Evolutionary conservation across 371 early-diverging fungal genomes (phyloP).

Genomic region (Rhizopus arrhizus): DNA sequence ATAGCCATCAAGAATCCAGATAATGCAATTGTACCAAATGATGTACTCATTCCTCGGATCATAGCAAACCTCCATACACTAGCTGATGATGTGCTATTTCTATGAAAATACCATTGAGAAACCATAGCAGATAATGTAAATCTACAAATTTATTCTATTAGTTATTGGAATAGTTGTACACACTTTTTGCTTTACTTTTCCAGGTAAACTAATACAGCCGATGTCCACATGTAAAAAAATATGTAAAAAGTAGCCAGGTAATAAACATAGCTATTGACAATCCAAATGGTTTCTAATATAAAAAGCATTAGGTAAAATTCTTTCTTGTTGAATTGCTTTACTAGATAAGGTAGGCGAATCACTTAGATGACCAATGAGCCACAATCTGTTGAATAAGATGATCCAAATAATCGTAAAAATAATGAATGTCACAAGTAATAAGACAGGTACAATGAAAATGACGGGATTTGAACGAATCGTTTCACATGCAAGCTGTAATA

Average conservation of each 20-base stretch:
- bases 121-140: slow-evolving; percentile 70
- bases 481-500: slow-evolving; percentile 69
- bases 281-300: slow-evolving; percentile 42
- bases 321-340: neutral
- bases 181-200: slow-evolving; percentile 55
- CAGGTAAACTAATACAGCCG: slow-evolving; percentile 67
- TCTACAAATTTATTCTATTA: slow-evolving; percentile 10
- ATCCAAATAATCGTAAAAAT: slow-evolving; percentile 71
- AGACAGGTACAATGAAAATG: slow-evolving; percentile 62
- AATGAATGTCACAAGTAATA: slow-evolving; percentile 57
- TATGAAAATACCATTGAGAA: slow-evolving; percentile 79
- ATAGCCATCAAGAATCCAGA: slow-evolving; percentile 69
- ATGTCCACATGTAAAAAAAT: slow-evolving; percentile 77
- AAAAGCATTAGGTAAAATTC: neutral
- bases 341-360: slow-evolving; percentile 16
- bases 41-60: slow-evolving; percentile 57
- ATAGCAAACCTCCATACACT: slow-evolving; percentile 51
- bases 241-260: slow-evolving; percentile 59
- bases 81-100: slow-evolving; percentile 49
- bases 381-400: slow-evolving; percentile 66
- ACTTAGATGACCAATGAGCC: slow-evolving; percentile 61
- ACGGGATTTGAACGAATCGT: slow-evolving; percentile 73
- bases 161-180: neutral
- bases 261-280: slow-evolving; percentile 58
- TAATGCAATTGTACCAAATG: slow-evolving; percentile 73